Conservation (phyloP, 257 asterid genomes). For the Perilla frutescens region DNA sequence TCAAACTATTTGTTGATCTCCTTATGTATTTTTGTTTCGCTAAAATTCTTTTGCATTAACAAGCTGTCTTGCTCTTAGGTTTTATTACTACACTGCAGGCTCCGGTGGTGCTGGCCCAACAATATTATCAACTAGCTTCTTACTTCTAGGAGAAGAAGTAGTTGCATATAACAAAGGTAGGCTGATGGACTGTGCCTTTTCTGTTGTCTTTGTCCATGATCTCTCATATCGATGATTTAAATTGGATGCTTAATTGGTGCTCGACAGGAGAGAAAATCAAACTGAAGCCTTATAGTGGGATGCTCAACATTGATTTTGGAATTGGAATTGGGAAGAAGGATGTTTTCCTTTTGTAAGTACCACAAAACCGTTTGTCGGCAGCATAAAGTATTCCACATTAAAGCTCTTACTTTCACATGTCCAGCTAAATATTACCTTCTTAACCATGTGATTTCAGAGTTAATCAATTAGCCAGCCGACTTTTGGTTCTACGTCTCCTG, state of each 20-base stretch:
- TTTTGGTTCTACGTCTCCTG: no score
- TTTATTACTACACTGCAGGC: constrained; percentile 95
- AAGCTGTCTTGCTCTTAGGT: constrained; percentile 56
- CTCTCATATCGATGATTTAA: neutral
- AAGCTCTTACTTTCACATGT: neutral
- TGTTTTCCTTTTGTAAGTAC: constrained; percentile 84
- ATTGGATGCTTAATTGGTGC: constrained; percentile 9
- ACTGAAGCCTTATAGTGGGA: constrained; percentile 89
- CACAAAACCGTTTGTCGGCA: neutral
- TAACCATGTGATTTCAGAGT: neutral
- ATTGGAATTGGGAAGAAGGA: constrained; percentile 83
- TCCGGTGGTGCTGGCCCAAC: constrained; percentile 98
- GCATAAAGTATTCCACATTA: neutral
- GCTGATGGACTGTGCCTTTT: constrained; percentile 11
- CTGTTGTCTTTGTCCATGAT: neutral
- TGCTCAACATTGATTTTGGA: constrained; percentile 91
- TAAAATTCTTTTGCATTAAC: constrained; percentile 8
- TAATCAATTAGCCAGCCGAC: no score
- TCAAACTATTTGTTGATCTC: neutral
- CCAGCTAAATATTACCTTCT: neutral
- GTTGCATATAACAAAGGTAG: constrained; percentile 90
- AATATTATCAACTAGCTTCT: constrained; percentile 86
- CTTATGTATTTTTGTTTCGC: constrained; percentile 5
- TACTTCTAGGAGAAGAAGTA: constrained; percentile 96
- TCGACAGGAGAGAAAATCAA: constrained; percentile 71